Percentiles rank a stretch among this genome's conserved stretches.
Conservation (phyloP, 495 filamentous ascomycete genomes). For the Tuber microsphaerosporum region DNA sequence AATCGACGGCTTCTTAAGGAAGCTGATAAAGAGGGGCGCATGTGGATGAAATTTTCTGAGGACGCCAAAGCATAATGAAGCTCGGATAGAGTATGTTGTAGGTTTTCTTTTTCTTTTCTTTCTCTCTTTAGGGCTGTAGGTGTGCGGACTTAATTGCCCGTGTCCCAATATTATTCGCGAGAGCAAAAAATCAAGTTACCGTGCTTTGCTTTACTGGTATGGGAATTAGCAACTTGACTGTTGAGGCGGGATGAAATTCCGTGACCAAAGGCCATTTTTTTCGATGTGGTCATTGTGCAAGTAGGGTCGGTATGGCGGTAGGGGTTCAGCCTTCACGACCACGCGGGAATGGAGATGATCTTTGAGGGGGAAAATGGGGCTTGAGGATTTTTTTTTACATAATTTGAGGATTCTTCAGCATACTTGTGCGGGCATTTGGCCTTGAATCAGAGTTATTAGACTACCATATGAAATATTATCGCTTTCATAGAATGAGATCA, state of each 20-base stretch:
- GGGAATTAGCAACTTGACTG: not conserved
- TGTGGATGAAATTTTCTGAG: not conserved
- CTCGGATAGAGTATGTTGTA: not conserved
- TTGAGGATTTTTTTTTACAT: not conserved
- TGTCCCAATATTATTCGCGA: not conserved
- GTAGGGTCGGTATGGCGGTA: not conserved
- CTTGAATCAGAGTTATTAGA: not conserved
- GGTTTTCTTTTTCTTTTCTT: not conserved
- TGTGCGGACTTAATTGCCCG: not conserved
- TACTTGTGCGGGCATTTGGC: not conserved
- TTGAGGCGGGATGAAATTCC: not conserved
- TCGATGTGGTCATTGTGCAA: not conserved
- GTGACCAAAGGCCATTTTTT: not conserved
- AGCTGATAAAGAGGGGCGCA: not conserved
- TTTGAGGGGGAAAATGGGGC: not conserved
- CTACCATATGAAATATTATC: not conserved
- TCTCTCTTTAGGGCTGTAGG: not conserved
- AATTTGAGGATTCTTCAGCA: not conserved
- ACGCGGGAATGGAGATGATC: not conserved
- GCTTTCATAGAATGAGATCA: not conserved
- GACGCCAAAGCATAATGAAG: not conserved
- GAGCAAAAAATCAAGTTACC: not conserved
- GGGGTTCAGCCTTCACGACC: not conserved
- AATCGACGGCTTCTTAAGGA: not conserved
- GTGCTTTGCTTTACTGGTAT: not conserved